Percentiles rank a stretch among this genome's conserved stretches.
These are phyloP conservation scores for Suhomyces pyralidae DNA, from an alignment of 805 yeast species.

Conservation along the genomic window DNA sequence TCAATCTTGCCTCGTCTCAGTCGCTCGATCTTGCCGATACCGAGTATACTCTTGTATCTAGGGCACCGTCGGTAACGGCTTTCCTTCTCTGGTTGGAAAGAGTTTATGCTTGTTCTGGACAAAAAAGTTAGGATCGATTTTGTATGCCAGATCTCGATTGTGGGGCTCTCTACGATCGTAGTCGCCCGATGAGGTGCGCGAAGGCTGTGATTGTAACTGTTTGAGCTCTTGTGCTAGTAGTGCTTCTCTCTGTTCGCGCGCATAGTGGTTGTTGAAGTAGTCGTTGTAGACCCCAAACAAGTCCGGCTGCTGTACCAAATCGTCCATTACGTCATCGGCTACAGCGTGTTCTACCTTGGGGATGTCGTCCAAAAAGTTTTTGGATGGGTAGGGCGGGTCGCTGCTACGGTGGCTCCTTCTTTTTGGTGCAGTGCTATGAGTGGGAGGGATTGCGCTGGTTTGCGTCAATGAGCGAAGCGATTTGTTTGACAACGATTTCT, in stretches of 20 bases:
- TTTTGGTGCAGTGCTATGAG: neutral
- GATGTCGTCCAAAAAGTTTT: constrained; percentile 1
- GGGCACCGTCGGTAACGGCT: constrained; percentile 4
- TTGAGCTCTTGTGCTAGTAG: neutral
- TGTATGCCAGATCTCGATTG: constrained; percentile 1
- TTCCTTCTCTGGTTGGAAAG: constrained; percentile 5
- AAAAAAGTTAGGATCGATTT: constrained; percentile 6
- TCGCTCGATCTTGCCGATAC: no score
- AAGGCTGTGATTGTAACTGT: neutral
- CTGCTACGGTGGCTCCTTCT: constrained; percentile 2
- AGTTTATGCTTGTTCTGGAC: constrained; percentile 9
- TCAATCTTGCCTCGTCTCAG: no score
- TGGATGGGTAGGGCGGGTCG: constrained; percentile 5
- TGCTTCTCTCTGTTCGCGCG: neutral
- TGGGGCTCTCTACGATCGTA: neutral
- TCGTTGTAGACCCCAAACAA: constrained; percentile 3
- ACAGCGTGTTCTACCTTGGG: neutral
- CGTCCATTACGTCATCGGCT: constrained; percentile 1
- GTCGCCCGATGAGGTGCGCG: neutral
- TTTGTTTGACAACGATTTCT: constrained; percentile 2
- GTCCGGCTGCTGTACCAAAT: neutral
- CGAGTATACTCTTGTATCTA: no score
- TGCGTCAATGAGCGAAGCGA: neutral
- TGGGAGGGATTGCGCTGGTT: neutral
- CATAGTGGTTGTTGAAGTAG: constrained; percentile 4